Base-by-base conservation (phyloP, 2,329 filamentous ascomycete species). In the Verticillium isaacii region DNA sequence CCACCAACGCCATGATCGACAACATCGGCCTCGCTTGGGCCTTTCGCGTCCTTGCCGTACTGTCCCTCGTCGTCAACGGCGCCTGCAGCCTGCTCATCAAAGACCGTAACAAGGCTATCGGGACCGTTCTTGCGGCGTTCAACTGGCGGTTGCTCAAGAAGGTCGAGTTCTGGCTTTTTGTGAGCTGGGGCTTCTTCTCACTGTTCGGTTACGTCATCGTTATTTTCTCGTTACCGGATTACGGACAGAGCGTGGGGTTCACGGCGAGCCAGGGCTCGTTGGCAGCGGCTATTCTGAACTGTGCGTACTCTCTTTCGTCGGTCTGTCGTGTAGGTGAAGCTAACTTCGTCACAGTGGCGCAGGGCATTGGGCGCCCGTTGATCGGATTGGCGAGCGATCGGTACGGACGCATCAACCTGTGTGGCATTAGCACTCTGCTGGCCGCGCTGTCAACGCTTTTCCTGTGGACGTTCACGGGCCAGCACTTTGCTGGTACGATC, bases 171-270 rank as follows among this genome's bases (percentile, higher is more conserved):
- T 71, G 87, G 32, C 76, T 92, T 2, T 78, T 91, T 14, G 73
- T 91, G 36, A 79, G 75, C 3, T 95, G 88, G 78, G 88, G 88
- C 7, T 86, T 87, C 73, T 87, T 93, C 65, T 87, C 83, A 63
- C 86, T 93, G 75, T 76, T 94, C 15, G 89, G 83, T 5, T 94
- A 94, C 68, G 82, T 91, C 32, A 88, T 92, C 5, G 80, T 93
- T n/a, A 82, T 93, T 55, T 94, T 93, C 74, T 89, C 86, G 12
- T 76, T 93, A 56, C 87, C 90, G 15, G 90, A 89, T 71, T 94
- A 92, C 70, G 89, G 88, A 39, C 81, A 84, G 61, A 82, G 81
- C 5, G 84, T 93, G 55, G 90, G 90, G 1, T 81, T 93, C 36
- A 80, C 81, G 1, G 79, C 89, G 2, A 80, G 83, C 7, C 86